Percentiles rank a stretch among this genome's conserved stretches.
Conservation (phyloP, 2,329 filamentous ascomycete species). For the Acephala macrosclerotiorum region DNA sequence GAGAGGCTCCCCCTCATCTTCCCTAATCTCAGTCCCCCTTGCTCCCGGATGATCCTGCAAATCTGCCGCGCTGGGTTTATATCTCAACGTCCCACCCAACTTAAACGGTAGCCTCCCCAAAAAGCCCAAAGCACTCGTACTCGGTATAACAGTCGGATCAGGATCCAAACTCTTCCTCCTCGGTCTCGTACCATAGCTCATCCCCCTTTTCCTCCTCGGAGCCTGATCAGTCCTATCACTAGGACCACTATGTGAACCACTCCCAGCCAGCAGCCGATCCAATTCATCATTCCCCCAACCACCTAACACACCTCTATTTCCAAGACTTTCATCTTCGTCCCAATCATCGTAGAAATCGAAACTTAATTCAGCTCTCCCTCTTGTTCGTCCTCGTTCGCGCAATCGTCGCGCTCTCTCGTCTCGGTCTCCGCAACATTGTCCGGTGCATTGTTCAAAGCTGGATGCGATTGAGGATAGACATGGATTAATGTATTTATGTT, state of each 20-base stretch:
- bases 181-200: slow-evolving; percentile 85
- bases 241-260: slow-evolving; percentile 53
- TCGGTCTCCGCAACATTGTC: slow-evolving; percentile 73
- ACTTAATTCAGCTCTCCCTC: slow-evolving; percentile 76
- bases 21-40: slow-evolving; percentile 49
- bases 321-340: slow-evolving; percentile 65
- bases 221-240: slow-evolving; percentile 62
- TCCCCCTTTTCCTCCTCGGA: slow-evolving; percentile 77
- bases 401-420: slow-evolving; percentile 76
- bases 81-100: slow-evolving; percentile 81
- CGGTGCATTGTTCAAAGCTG: slow-evolving; percentile 76
- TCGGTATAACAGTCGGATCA: slow-evolving; percentile 90
- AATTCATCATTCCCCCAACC: slow-evolving; percentile 85
- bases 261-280: slow-evolving; percentile 80
- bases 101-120: slow-evolving; percentile 84
- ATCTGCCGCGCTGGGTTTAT: slow-evolving; percentile 90
- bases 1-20: slow-evolving; percentile 73
- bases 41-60: slow-evolving; percentile 83
- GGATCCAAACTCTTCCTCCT: slow-evolving; percentile 62
- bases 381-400: slow-evolving; percentile 66
- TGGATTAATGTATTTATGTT: slow-evolving; percentile 83
- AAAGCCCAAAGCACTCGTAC: slow-evolving; percentile 85
- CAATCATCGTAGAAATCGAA: slow-evolving; percentile 99
- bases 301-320: slow-evolving; percentile 68
- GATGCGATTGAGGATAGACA: slow-evolving; percentile 74